Evolutionary conservation across 192 early-diverging fungal species (phyloP), one percentile per base, ranked within the genome.

Genomic region (Backusella sp.): DNA sequence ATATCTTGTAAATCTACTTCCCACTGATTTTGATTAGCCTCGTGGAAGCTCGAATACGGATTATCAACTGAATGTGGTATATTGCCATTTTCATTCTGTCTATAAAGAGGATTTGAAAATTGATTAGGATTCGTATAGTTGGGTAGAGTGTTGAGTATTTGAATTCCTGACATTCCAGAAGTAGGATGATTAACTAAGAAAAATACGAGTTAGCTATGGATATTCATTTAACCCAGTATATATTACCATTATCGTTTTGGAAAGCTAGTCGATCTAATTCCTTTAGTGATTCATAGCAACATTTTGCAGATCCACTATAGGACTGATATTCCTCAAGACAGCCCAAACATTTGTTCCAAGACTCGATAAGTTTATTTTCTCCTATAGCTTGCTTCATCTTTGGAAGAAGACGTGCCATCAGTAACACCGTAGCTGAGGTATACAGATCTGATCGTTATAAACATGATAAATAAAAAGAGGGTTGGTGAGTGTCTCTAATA

Each of bases 391-490:
- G 53, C 32, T 53, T 73, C 23, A 73, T 73, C 36, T 73, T 73
- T 32, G 72, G 72, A 53, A 73, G 34, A n/a, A 73, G 28, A 11
- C 72, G 72, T 35, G 72, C 72, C 72, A 73, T 73, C n/a, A 73
- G 52, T 36, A 73, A 17, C 30, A 73, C 72, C 28, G 72, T 73
- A 34, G 72, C 72, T 49, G 72, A 49, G 49, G 72, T 73, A 37
- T 73, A 73, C 21, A 73, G n/a, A 30, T 73, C 72, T 73, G 15
- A 23, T 53, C 4, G 17, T 34, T 37, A 53, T 30, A 59, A 28
- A 28, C 2, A 26, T 2, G 26, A 59, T 6, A 11, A 19, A 53
- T 21, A 59, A 26, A 21, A 59, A 59, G 6, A 59, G 17, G 0
- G 23, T 23, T 11, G 26, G 9, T 62, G 56, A 62, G 9, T 26